Conservation (phyloP, 116 monocot species). For the Phalaenopsis hybrid region DNA sequence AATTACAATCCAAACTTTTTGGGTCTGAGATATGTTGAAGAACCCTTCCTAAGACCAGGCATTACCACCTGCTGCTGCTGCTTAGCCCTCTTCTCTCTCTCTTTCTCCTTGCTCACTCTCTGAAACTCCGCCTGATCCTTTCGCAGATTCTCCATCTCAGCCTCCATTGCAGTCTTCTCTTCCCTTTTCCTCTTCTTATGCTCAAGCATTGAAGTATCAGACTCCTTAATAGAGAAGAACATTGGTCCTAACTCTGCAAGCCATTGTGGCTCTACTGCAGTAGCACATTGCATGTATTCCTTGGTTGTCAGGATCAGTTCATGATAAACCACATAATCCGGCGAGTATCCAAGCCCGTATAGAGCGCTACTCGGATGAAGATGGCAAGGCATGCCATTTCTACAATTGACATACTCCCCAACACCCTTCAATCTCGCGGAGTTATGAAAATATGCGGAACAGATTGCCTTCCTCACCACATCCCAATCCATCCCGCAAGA, state of each 20-base stretch:
- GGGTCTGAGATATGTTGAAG: conserved; percentile 55
- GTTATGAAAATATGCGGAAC: conserved; percentile 97
- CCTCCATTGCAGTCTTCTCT: conserved; percentile 84
- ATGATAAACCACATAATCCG: conserved; percentile 88
- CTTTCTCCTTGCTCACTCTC: conserved; percentile 31
- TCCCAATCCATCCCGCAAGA: conserved; percentile 88
- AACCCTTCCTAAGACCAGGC: conserved; percentile 44
- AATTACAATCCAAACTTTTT: conserved; percentile 59
- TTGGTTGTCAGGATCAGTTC: conserved; percentile 73
- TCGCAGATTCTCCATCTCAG: conserved; percentile 87
- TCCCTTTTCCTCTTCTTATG: conserved; percentile 88
- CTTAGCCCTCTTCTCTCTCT: conserved; percentile 55
- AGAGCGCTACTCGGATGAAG: conserved; percentile 88
- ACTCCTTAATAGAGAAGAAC: conserved; percentile 91
- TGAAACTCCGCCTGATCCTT: conserved; percentile 58
- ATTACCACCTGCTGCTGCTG: conserved; percentile 69
- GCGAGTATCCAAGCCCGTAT: conserved; percentile 78
- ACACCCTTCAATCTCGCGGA: conserved; percentile 81
- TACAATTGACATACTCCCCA: conserved; percentile 82
- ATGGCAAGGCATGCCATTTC: conserved; percentile 96
- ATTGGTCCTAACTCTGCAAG: conserved; percentile 85
- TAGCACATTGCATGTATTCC: conserved; percentile 95
- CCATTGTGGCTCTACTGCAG: conserved; percentile 92
- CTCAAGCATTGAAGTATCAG: conserved; percentile 78
- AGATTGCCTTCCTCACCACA: conserved; percentile 86